Conservation (phyloP, 352 stramenopile genomes). For the Phytophthora idaei region DNA sequence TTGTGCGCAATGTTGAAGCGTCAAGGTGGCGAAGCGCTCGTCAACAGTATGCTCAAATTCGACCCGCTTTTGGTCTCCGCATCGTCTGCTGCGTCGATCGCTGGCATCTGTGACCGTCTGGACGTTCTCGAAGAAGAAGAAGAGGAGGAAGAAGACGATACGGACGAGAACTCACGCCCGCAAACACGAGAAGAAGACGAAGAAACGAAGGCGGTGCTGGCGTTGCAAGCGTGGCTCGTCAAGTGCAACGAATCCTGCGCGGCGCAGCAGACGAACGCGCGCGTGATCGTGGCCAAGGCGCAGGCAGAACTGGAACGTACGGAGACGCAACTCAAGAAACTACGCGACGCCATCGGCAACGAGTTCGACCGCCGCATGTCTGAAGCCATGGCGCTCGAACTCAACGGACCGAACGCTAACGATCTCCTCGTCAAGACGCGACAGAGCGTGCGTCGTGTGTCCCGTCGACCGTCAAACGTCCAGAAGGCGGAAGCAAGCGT, state of each 20-base stretch:
- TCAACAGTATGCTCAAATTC: conserved; percentile 67
- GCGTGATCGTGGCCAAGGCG: conserved; percentile 45
- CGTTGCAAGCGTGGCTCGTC: conserved; percentile 60
- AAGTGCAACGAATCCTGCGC: conserved; percentile 66
- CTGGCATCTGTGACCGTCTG: conserved; percentile 39
- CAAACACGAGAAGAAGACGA: conserved; percentile 31
- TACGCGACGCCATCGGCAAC: conserved; percentile 56
- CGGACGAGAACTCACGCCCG: conserved; percentile 5
- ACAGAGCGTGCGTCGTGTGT: conserved; percentile 29
- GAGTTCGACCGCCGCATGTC: conserved; percentile 64
- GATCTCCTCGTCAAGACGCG: conserved; percentile 26
- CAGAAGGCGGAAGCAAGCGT: conserved; percentile 12
- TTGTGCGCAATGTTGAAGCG: conserved; percentile 54
- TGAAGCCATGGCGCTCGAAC: conserved; percentile 46
- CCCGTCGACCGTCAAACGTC: conserved; percentile 17
- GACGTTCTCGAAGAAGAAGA: conserved; percentile 32
- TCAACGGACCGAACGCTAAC: conserved; percentile 26
- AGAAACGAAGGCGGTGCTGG: conserved; percentile 38
- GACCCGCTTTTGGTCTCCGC: conserved; percentile 56
- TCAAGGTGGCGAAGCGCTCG: conserved; percentile 44
- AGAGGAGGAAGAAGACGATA: conserved; percentile 25
- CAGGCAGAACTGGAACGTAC: conserved; percentile 56
- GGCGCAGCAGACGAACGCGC: conserved; percentile 43
- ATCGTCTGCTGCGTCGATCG: conserved; percentile 40
- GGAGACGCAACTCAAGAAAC: conserved; percentile 62